These are phyloP conservation scores for Trichoderma sp. DNA, from an alignment of 2,329 filamentous ascomycete genomes.

Conservation along the genomic window DNA sequence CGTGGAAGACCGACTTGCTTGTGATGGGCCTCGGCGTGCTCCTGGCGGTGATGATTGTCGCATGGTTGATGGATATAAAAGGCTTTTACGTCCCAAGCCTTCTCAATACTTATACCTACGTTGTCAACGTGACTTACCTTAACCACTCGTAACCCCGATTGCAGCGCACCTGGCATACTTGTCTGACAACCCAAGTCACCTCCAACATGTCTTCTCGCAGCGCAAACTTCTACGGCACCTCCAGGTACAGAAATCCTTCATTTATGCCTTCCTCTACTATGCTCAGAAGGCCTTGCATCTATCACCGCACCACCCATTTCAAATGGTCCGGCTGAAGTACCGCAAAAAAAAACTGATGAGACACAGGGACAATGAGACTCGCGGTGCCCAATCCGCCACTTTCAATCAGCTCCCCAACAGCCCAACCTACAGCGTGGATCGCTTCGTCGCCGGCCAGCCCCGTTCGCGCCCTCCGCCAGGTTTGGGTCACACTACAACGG, in stretches of 20 bases:
- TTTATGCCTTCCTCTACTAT: too few relatives aligned
- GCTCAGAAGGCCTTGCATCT: too few relatives aligned
- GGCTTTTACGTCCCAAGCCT: neutral
- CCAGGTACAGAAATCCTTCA: neutral
- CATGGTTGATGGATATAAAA: neutral
- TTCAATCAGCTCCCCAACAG: neutral
- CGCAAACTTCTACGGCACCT: neutral
- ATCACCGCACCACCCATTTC: too few relatives aligned
- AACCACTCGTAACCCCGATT: neutral
- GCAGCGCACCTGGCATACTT: neutral
- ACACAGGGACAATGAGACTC: neutral
- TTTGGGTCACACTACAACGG: neutral
- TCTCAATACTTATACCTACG: too few relatives aligned
- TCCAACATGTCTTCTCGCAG: neutral
- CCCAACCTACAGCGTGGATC: slow-evolving; percentile 1
- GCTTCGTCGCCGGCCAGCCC: neutral
- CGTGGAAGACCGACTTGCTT: neutral
- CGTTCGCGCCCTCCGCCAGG: neutral
- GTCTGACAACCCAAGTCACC: neutral
- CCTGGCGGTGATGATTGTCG: neutral
- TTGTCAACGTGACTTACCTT: too few relatives aligned
- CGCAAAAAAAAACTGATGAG: neutral
- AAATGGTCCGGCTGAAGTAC: neutral
- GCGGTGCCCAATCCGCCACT: neutral
- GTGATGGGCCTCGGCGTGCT: neutral